phyloP scores from a whole-genome alignment of 2,329 filamentous ascomycete species.

The Macrophomina phaseolina region DNA sequence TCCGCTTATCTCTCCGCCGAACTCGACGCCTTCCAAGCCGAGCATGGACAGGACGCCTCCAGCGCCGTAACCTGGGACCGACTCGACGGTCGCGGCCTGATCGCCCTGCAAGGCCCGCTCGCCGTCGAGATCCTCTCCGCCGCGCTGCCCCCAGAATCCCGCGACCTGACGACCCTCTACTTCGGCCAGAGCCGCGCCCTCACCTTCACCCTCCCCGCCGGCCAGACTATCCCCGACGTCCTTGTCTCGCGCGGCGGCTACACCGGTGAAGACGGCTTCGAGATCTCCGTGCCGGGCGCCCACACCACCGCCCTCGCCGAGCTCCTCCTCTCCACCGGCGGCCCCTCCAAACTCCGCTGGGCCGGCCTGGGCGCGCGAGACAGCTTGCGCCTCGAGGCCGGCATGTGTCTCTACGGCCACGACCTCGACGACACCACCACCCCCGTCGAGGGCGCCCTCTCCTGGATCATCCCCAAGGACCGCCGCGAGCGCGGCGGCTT shows the following conservation, averaged over 20 bases:
- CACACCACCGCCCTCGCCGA: conserved; percentile 71
- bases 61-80: conserved; percentile 70
- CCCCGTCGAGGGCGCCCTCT: conserved; percentile 68
- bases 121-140: conserved; percentile 71
- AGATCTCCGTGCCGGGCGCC: conserved; percentile 80
- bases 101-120: conserved; percentile 88
- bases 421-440: conserved; percentile 83
- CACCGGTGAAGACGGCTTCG: conserved; percentile 97
- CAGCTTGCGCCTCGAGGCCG: conserved; percentile 90
- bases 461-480: conserved; percentile 85
- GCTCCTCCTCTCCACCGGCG: conserved; percentile 66
- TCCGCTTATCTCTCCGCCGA: conserved; percentile 75
- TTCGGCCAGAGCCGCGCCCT: conserved; percentile 79
- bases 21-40: conserved; percentile 64
- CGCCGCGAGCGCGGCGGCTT: conserved; percentile 76
- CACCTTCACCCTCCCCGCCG: conserved; percentile 64
- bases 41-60: conserved; percentile 53
- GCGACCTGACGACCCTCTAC: conserved; percentile 70
- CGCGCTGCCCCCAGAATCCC: conserved; percentile 59
- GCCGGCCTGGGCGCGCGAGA: conserved; percentile 91
- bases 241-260: conserved; percentile 90
- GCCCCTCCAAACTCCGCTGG: conserved; percentile 70
- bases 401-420: conserved; percentile 99
- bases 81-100: conserved; percentile 73
- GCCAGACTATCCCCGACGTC: conserved; percentile 56